Evolutionary conservation across 345 rosid species (phyloP), one percentile per base, ranked within the genome.

Genomic region (Crucihimalaya himalaica): DNA sequence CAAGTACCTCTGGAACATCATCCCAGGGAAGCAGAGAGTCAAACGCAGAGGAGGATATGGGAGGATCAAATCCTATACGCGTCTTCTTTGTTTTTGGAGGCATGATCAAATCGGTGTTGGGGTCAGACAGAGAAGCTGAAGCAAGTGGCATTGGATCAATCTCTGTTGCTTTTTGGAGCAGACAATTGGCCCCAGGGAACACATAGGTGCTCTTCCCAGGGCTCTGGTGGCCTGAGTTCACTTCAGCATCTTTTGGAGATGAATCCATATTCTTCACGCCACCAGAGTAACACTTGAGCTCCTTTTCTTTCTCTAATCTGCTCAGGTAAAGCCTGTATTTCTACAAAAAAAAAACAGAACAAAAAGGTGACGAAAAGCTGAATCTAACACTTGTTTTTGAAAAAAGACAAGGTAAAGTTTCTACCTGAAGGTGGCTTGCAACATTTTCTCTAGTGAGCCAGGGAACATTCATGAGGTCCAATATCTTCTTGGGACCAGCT

Each of bases 371-470:
- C 11, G 20, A 48, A 25, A 70, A 63, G 58, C n/a, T 69, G 34
- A 18, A 37, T 45, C 63, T 31, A 32, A 32, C 29, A 34, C 69
- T 52, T 21, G 0, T 18, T 43, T 19, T 27, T 40, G 56, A 43
- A 31, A 8, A 14, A 43, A 3, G 34, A 55, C 32, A 50, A 64
- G 55, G 63, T 71, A 34, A 72, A 59, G 56, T 42, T 68, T 15
- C 54, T 83, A 94, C 98, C 90, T 94, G 98, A 52, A 94, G 86
- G 72, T 91, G 98, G 81, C 96, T 94, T 21, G 98, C 98, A 37
- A 94, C 93, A 55, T 94, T 94, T 83, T 94, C 98, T 60, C 98
- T 85, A 6, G 96, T 89, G 81, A 94, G 63, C 97, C 98, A 88
- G 13, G 95, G 92, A 47, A 94, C 95, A 73, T 91, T 89, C 98